A percentile compares a stretch with the other conserved stretches of the same genome.
phyloP scores from a whole-genome alignment of 106 monocot species.

The Agapanthus africanus region DNA sequence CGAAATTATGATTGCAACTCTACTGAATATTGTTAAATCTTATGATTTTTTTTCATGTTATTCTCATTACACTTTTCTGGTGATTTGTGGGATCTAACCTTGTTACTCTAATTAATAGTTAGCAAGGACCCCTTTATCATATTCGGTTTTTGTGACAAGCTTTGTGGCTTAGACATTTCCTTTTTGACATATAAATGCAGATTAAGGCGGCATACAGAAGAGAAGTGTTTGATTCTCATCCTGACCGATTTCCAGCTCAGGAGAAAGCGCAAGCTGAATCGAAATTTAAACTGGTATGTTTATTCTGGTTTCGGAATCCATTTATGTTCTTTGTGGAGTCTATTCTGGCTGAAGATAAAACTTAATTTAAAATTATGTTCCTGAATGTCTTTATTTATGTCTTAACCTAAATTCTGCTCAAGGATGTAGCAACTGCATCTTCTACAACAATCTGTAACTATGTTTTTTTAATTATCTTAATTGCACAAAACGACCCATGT shows the following conservation, averaged over 20 bases:
- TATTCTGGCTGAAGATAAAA: background rate
- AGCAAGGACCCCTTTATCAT: background rate
- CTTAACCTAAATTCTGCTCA: background rate
- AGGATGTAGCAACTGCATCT: background rate
- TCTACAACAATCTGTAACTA: background rate
- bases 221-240: slow-evolving; percentile 62
- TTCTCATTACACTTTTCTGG: no score
- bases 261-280: slow-evolving; percentile 56
- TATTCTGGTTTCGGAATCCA: background rate
- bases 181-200: no score
- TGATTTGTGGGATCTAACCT: no score
- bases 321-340: background rate
- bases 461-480: background rate
- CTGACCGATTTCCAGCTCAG: slow-evolving; percentile 47
- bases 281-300: slow-evolving; percentile 46
- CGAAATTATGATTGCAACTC: no score
- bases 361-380: background rate
- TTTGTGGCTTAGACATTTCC: no score
- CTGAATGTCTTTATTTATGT: background rate
- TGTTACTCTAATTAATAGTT: no score
- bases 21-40: no score
- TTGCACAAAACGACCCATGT: background rate
- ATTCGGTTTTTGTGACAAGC: no score
- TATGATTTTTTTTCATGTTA: no score
- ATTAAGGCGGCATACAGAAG: slow-evolving; percentile 53